A percentile compares a stretch with the other conserved stretches of the same genome.
Evolutionary conservation across 108 stramenopile species (phyloP).

Genomic region (Nannochloropsis oceanica): DNA sequence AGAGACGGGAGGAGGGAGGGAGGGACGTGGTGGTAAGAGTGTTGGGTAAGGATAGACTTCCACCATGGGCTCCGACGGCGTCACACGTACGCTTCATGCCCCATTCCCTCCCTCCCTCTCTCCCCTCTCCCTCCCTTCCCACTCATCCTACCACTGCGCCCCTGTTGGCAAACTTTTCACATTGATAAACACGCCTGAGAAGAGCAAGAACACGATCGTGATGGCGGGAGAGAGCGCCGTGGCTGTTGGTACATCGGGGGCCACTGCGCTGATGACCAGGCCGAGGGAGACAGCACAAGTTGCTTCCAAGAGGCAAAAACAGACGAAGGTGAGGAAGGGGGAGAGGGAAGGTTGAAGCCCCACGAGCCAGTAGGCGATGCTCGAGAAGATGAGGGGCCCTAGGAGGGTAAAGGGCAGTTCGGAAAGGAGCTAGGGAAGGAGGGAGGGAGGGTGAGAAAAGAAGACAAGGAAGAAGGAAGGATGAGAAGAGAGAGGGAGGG

Average conservation of each 20-base stretch:
- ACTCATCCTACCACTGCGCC: not conserved
- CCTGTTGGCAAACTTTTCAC: not conserved
- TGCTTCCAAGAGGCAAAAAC: not conserved
- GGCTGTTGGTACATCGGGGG: not conserved
- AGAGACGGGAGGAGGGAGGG: no score
- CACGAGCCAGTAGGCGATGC: not conserved
- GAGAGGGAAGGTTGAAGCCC: not conserved
- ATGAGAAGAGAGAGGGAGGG: not conserved
- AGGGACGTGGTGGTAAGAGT: no score
- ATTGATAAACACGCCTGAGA: not conserved
- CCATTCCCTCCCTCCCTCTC: no score
- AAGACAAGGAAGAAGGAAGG: not conserved
- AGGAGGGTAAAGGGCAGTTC: not conserved
- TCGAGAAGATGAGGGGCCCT: not conserved
- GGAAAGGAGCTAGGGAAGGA: not conserved
- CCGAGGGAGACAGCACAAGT: not conserved
- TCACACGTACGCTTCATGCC: no score
- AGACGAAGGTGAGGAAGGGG: not conserved
- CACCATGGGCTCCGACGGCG: no score
- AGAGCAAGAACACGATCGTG: not conserved
- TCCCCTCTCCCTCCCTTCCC: no score
- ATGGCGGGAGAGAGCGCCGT: not conserved
- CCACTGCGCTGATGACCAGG: not conserved
- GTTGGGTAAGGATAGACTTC: no score
- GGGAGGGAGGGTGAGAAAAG: not conserved